Conservation (phyloP, 768 basidiomycete species). For the Pseudohyphozyma bogoriensis region DNA sequence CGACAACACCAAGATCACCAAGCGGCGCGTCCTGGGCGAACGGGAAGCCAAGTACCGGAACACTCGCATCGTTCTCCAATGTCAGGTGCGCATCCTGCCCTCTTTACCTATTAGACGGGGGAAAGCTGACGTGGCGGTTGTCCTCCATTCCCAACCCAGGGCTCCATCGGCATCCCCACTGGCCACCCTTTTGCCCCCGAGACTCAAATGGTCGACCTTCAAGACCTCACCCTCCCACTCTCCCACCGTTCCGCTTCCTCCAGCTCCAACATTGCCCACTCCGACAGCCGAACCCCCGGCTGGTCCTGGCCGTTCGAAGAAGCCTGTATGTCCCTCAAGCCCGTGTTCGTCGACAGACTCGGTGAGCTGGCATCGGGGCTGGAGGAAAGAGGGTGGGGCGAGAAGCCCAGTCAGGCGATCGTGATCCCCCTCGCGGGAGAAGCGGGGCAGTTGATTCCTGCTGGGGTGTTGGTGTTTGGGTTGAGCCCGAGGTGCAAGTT, state of each 20-base stretch:
- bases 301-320: constrained; percentile 25
- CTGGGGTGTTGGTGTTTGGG: too few relatives aligned
- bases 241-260: constrained; percentile 19
- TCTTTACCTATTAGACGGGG: background rate
- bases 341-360: constrained; percentile 17
- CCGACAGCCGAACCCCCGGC: background rate
- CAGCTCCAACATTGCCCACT: background rate
- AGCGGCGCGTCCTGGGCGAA: background rate
- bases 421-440: too few relatives aligned
- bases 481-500: background rate
- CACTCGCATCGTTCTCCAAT: background rate
- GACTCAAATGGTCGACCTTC: constrained; percentile 6
- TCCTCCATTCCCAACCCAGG: background rate
- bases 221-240: background rate
- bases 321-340: constrained; percentile 12
- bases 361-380: background rate
- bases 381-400: background rate
- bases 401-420: too few relatives aligned
- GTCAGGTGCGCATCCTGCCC: background rate
- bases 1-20: background rate
- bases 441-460: too few relatives aligned
- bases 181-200: constrained; percentile 19
- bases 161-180: constrained; percentile 13
- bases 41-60: background rate
- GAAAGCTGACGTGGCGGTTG: too few relatives aligned